phyloP scores from a whole-genome alignment of 2,329 filamentous ascomycete species.

The Pestalotiopsis sp. region DNA sequence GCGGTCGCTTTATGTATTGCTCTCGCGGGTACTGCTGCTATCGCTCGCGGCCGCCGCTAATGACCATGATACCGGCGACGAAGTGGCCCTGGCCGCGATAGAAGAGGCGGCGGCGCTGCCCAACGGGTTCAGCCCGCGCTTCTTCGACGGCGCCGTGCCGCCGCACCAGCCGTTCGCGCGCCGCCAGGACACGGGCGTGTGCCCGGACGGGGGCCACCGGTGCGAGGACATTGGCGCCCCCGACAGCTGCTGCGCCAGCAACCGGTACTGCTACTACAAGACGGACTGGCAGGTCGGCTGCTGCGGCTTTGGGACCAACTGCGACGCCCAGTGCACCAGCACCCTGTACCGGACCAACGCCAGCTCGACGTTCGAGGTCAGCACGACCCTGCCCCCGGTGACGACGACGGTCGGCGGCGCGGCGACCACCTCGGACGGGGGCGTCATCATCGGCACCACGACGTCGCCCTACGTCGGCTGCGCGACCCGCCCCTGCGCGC shows the following conservation, averaged over 20 bases:
- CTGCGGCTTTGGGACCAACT: constrained; percentile 33
- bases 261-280: constrained; percentile 34
- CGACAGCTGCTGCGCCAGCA: constrained; percentile 27
- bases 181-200: constrained; percentile 4
- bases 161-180: not conserved
- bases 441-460: not conserved
- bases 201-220: constrained; percentile 2
- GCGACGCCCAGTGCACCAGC: constrained; percentile 31
- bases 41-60: not conserved
- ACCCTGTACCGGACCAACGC: constrained; percentile 31
- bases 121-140: constrained; percentile 13
- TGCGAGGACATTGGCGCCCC: constrained; percentile 13
- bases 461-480: constrained; percentile 6
- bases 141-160: constrained; percentile 2
- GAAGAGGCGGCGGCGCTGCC: not conserved
- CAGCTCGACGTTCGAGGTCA: constrained; percentile 21
- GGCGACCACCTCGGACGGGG: constrained; percentile 24
- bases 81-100: not conserved
- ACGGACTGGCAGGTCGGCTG: constrained; percentile 25
- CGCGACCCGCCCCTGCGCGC: constrained; percentile 24
- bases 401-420: constrained; percentile 21
- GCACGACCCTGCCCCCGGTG: constrained; percentile 23
- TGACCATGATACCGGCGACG: not conserved
- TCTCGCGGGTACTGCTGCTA: not conserved
- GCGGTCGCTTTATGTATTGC: not conserved